Conservation (phyloP, 2,329 filamentous ascomycete genomes). For the Cadophora sp. region DNA sequence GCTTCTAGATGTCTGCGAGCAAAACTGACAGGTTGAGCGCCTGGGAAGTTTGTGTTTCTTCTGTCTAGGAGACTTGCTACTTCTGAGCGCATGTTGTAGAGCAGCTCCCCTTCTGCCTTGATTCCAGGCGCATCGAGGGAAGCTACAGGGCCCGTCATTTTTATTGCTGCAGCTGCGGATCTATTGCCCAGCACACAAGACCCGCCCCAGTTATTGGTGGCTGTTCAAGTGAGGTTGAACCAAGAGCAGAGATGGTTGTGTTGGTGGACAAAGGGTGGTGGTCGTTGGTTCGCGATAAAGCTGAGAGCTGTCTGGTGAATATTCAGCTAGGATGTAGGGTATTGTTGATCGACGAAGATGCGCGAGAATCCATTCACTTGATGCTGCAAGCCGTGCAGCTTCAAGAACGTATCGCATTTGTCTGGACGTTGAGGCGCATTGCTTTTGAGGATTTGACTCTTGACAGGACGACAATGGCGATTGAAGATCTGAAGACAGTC, state of each 20-base stretch:
- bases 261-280: background rate
- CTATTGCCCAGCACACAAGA: background rate
- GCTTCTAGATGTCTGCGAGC: constrained; percentile 81
- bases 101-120: constrained; percentile 66
- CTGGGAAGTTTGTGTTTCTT: constrained; percentile 75
- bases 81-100: constrained; percentile 69
- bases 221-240: background rate
- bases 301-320: background rate
- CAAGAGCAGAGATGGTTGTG: background rate
- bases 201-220: background rate
- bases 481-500: background rate
- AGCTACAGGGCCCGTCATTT: constrained; percentile 33
- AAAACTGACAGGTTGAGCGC: constrained; percentile 94
- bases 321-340: constrained; percentile 6
- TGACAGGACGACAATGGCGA: background rate
- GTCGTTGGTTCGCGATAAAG: constrained; percentile 6
- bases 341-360: constrained; percentile 1
- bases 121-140: constrained; percentile 66
- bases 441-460: constrained; percentile 2
- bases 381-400: constrained; percentile 32
- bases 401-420: constrained; percentile 24
- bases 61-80: constrained; percentile 79
- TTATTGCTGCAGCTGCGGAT: constrained; percentile 8
- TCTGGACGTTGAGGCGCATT: constrained; percentile 28
- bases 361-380: constrained; percentile 28